Evolutionary conservation across 2,329 filamentous ascomycete species (phyloP).

Genomic region (Aureobasidium sp.): DNA sequence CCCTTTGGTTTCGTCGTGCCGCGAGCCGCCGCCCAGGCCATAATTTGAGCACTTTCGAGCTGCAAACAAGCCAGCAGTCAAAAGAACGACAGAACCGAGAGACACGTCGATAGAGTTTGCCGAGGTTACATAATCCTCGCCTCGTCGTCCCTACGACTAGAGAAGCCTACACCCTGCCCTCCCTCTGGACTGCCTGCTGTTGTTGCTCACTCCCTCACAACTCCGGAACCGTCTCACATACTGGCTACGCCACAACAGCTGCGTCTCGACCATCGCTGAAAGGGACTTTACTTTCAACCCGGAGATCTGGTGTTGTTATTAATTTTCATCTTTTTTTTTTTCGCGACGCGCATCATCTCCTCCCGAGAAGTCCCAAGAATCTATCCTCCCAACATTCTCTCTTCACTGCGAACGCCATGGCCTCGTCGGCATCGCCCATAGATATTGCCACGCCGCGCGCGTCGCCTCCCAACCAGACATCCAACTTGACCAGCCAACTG

Average conservation of each 20-base stretch:
- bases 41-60: neutral
- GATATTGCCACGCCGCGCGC: constrained; percentile 51
- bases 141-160: constrained; percentile 10
- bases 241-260: constrained; percentile 40
- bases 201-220: neutral
- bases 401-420: constrained; percentile 37
- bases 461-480: constrained; percentile 53
- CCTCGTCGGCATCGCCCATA: constrained; percentile 47
- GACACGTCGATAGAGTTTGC: neutral
- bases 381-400: constrained; percentile 20
- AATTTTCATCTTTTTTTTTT: constrained; percentile 19
- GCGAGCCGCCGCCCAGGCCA: constrained; percentile 2
- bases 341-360: constrained; percentile 31
- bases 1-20: neutral
- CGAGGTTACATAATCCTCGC: constrained; percentile 29
- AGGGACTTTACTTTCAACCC: constrained; percentile 6
- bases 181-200: neutral
- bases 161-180: neutral
- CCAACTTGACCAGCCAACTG: constrained; percentile 54
- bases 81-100: neutral
- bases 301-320: constrained; percentile 26
- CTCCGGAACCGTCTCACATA: constrained; percentile 18
- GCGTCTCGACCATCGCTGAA: constrained; percentile 18
- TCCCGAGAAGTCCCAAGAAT: constrained; percentile 31
- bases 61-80: neutral